Evolutionary conservation across 1,284 basidiomycete genomes (phyloP), one percentile per base, ranked within the genome.

Genomic region (Entoloma clypeatum): DNA sequence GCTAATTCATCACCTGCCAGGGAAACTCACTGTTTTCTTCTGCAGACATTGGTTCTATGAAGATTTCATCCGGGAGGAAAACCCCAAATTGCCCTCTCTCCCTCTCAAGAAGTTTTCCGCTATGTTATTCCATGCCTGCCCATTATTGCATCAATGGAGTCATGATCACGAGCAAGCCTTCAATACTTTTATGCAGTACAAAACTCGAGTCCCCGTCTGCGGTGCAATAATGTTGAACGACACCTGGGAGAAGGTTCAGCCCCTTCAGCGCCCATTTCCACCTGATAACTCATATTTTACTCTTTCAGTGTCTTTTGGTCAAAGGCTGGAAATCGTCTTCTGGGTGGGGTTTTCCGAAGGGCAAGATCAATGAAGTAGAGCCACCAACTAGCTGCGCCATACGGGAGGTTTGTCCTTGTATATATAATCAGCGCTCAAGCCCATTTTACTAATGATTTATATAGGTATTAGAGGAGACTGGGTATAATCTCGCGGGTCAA

Each of bases 31-130:
- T 17, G 13, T 37, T 45, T 49, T 36, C 49, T 55, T 13, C 41
- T 31, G 11, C 59, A 96, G 93, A 13, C 95, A 99, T 64, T 99
- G 96, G 96, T 99, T 93, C 66, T 99, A 99, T 61, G 95, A 99
- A 69, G 96, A 99, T 65, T 99, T 97, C 56, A 82, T 99, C 48
- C 86, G 95, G 30, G 90, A 92, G 60, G 75, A 87, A 60, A 92
- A 96, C 53, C 85, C 87, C 2, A 78, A 81, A 41, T 80, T 98
- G 25, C 94, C 93, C 1, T 89, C 92, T 1, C 73, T 92, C 47
- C 79, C 82, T 16, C 79, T 99, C 54, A 93, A 95, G 69, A 85
- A 83, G 53, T 99, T 99, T 67, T 95, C 92, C n/a, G 84, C 87
- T 36, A 85, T 91, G 68, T 73, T 99, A 54, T 93, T 97, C 63